Evolutionary conservation across 352 stramenopile species (phyloP), one percentile per base, ranked within the genome.

Genomic region (Pythium oligandrum): DNA sequence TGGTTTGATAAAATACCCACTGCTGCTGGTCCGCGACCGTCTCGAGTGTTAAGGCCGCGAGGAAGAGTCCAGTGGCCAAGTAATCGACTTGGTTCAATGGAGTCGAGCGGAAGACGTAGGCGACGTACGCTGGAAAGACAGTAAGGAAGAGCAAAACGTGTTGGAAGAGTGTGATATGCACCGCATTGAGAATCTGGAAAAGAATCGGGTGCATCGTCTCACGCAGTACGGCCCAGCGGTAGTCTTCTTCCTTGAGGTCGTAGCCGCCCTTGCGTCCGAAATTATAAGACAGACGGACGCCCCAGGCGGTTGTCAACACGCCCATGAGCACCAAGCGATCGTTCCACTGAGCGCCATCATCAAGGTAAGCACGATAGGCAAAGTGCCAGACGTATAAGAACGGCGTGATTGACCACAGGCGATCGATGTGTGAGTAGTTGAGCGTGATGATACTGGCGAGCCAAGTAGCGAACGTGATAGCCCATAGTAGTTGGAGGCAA

Each of bases 341-440:
- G 48, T 81, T 59, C 58, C 86, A 88, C 48, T 57, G 40, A 35
- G 65, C 68, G 12, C 63, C 64, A 40, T 97, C 88, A 4, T 66
- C 53, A 3, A 86, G n/a, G 43, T 57, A 79, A n/a, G 71, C 73
- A 44, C 73, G 75, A 53, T 65, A 71, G 8, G 73, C 71, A 43
- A 88, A 86, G 55, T 91, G 80, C 84, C 86, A 97, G 11, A 81
- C 72, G 60, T 96, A 98, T 1, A 96, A 38, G 46, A 82, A 64
- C 9, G 92, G 92, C 49, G 80, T 80, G 53, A 98, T 86, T 30
- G 79, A 95, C 92, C 92, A 98, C 39, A 97, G 37, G 17, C 95
- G 95, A 50, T 98, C 92, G 0, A 90, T 86, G 75, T 96, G 88
- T 54, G 80, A 95, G 62, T 93, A 90, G 61, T 98, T 97, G 59